Conservation (phyloP, 306 rosid genomes). For the Parietaria judaica region DNA sequence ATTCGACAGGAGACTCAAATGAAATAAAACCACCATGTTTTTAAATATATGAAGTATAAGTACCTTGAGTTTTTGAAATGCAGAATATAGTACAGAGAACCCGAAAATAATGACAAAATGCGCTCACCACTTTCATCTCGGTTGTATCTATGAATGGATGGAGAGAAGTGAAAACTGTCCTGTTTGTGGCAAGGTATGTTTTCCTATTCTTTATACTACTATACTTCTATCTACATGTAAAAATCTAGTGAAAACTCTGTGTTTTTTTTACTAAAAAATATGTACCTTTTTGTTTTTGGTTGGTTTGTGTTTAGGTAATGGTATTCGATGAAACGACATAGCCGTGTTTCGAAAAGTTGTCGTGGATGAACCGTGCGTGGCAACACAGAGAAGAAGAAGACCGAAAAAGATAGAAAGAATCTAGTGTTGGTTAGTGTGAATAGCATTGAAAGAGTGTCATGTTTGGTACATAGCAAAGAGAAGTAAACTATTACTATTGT, state of each 20-base stretch:
- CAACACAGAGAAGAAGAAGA: constrained; percentile 27
- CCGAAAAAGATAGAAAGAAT: neutral
- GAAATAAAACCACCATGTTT: neutral
- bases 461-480: constrained; percentile 24
- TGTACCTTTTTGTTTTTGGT: neutral
- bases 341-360: constrained; percentile 30
- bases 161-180: constrained; percentile 99
- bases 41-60: neutral
- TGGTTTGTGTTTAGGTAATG: constrained; percentile 53
- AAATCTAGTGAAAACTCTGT: neutral
- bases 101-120: constrained; percentile 93
- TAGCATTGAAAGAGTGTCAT: constrained; percentile 33
- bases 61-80: neutral
- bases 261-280: neutral
- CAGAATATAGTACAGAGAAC: constrained; percentile 85
- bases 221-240: neutral
- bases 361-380: constrained; percentile 45
- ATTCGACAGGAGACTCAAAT: neutral
- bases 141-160: constrained; percentile 99
- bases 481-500: constrained; percentile 9
- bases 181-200: constrained; percentile 91
- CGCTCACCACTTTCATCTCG: constrained; percentile 95
- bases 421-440: constrained; percentile 32
- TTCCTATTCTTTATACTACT: neutral
- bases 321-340: constrained; percentile 74